Percentiles rank a stretch among this genome's conserved stretches.
phyloP scores from a whole-genome alignment of 805 yeast species.

The Candida morakotiae region DNA sequence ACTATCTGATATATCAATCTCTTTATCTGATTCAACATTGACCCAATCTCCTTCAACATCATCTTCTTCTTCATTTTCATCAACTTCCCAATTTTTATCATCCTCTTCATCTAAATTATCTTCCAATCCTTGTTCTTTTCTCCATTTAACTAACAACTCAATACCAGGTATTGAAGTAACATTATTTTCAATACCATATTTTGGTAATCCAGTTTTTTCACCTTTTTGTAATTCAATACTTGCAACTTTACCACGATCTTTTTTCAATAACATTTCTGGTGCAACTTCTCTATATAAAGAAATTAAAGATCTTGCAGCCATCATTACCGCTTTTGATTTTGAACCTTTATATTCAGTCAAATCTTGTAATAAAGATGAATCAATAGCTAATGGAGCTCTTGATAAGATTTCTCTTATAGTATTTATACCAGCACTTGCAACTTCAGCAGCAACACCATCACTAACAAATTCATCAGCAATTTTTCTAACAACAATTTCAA shows the following conservation, averaged over 20 bases:
- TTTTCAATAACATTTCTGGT: slow-evolving; percentile 87
- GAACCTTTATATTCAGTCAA: slow-evolving; percentile 87
- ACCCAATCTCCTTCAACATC: slow-evolving; percentile 93
- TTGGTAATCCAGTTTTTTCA: slow-evolving; percentile 47
- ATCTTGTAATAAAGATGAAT: slow-evolving; percentile 82
- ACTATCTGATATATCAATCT: slow-evolving; percentile 54
- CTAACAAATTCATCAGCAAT: slow-evolving; percentile 97
- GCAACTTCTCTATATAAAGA: slow-evolving; percentile 89
- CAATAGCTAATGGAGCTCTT: slow-evolving; percentile 94
- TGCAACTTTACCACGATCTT: slow-evolving; percentile 92
- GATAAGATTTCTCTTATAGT: slow-evolving; percentile 90
- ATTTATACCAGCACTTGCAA: slow-evolving; percentile 96
- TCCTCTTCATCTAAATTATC: slow-evolving; percentile 44
- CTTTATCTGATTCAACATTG: slow-evolving; percentile 77
- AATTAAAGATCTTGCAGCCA: slow-evolving; percentile 88
- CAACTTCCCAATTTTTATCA: slow-evolving; percentile 57
- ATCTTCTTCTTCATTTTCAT: slow-evolving; percentile 47
- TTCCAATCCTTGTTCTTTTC: slow-evolving; percentile 52
- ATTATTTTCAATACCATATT: slow-evolving; percentile 70
- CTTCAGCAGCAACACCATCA: slow-evolving; percentile 97
- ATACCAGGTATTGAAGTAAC: slow-evolving; percentile 84
- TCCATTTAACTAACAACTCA: slow-evolving; percentile 87
- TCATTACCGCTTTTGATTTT: slow-evolving; percentile 87
- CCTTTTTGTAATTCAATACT: slow-evolving; percentile 72
- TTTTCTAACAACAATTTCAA: slow-evolving; percentile 76